Conservation (phyloP, 2,329 filamentous ascomycete species). For the Phyllosticta paracitricarpa region DNA sequence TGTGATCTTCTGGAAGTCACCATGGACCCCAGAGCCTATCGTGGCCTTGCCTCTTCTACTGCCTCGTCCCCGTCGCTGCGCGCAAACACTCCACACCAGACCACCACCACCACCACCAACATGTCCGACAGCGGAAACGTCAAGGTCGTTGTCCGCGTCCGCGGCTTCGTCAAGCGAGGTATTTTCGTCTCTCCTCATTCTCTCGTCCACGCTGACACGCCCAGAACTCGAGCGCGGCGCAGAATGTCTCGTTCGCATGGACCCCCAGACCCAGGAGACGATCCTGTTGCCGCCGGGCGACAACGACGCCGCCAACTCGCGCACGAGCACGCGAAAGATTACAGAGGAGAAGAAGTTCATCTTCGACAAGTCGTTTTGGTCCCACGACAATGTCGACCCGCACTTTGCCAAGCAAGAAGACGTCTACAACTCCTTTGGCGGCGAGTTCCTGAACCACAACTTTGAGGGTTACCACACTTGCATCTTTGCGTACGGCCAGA, state of each 20-base stretch:
- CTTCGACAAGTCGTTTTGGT: conserved; percentile 99
- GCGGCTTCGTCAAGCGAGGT: conserved; percentile 40
- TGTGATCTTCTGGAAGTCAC: conserved; percentile 18
- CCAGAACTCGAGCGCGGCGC: conserved; percentile 72
- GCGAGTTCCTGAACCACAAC: conserved; percentile 97
- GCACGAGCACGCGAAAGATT: conserved; percentile 59
- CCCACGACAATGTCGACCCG: conserved; percentile 64
- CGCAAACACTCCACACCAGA: conserved; percentile 26
- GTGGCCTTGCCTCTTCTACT: conserved; percentile 19
- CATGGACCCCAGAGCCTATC: conserved; percentile 23
- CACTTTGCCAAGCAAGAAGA: conserved; percentile 91
- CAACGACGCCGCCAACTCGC: conserved; percentile 34
- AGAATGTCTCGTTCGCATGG: conserved; percentile 84
- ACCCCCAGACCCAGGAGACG: conserved; percentile 75
- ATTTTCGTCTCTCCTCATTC: background rate
- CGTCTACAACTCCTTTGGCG: conserved; percentile 85
- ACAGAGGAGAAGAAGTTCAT: conserved; percentile 85
- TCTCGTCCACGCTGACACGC: conserved; percentile 14
- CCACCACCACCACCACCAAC: conserved; percentile 23
- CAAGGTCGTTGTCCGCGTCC: conserved; percentile 41
- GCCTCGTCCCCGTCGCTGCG: conserved; percentile 37
- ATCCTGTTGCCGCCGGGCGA: conserved; percentile 62
- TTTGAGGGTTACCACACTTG: conserved; percentile 99
- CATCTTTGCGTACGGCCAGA: conserved; percentile 98
- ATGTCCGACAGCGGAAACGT: conserved; percentile 37